A percentile compares a stretch with the other conserved stretches of the same genome.
Evolutionary conservation across 257 asterid species (phyloP).

Genomic region (Plectranthus barbatus): DNA sequence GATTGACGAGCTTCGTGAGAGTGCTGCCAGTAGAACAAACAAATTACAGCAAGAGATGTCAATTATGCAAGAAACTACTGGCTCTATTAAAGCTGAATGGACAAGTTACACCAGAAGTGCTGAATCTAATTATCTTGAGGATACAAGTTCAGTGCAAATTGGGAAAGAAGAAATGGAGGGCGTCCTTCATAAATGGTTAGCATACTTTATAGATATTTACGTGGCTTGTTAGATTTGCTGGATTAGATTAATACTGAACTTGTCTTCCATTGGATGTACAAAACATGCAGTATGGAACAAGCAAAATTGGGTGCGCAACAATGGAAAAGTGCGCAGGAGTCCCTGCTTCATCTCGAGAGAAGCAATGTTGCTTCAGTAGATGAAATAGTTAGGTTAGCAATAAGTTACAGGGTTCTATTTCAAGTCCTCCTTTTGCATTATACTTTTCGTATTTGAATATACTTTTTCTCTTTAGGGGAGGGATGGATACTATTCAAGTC

Average conservation of each 20-base stretch:
- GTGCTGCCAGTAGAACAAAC: conserved; percentile 64
- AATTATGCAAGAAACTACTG: conserved; percentile 63
- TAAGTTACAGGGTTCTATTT: background rate
- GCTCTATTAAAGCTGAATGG: conserved; percentile 66
- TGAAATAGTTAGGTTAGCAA: conserved; percentile 61
- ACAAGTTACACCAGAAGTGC: conserved; percentile 43
- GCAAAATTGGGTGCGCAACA: conserved; percentile 80
- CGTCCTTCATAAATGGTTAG: conserved; percentile 72
- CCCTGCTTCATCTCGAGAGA: conserved; percentile 64
- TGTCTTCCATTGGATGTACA: background rate
- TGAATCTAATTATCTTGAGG: conserved; percentile 65
- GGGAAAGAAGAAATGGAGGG: conserved; percentile 63
- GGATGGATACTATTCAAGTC: conserved; percentile 60
- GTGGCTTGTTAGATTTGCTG: background rate
- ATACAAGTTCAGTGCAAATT: conserved; percentile 60
- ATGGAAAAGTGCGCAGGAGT: conserved; percentile 74
- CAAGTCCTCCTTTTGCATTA: background rate
- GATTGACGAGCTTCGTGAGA: conserved; percentile 67
- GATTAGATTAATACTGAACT: background rate
- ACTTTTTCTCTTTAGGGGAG: conserved; percentile 41
- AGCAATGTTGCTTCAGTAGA: conserved; percentile 62
- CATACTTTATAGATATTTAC: background rate
- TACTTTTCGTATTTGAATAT: background rate
- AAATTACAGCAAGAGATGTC: conserved; percentile 87
- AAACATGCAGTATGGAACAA: conserved; percentile 66